A percentile compares a stretch with the other conserved stretches of the same genome.
phyloP scores from a whole-genome alignment of 148 eudicot species.

The Spergularia bocconei region DNA sequence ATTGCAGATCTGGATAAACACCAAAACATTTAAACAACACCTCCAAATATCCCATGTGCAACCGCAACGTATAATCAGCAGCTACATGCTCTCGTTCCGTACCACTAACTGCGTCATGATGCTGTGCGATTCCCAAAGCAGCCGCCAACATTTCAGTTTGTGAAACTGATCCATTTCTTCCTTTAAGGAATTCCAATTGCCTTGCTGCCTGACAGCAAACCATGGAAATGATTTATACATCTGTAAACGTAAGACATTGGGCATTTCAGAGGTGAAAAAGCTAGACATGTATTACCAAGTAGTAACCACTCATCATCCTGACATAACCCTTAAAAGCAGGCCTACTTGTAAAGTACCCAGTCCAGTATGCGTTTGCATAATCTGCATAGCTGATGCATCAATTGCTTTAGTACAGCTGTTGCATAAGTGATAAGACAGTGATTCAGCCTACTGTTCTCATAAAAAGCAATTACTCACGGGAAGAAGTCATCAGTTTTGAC shows the following conservation, averaged over 20 bases:
- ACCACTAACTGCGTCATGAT: slow-evolving; percentile 84
- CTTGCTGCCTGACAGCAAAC: slow-evolving; percentile 51
- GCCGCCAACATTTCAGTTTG: slow-evolving; percentile 53
- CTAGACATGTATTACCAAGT: slow-evolving; percentile 39
- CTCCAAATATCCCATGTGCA: slow-evolving; percentile 61
- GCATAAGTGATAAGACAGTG: not conserved
- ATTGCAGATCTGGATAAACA: not conserved
- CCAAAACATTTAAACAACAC: slow-evolving; percentile 29
- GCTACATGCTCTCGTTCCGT: slow-evolving; percentile 74
- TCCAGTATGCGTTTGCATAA: slow-evolving; percentile 70
- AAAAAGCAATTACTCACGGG: slow-evolving; percentile 49
- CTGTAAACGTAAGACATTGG: not conserved
- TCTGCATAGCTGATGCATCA: slow-evolving; percentile 60
- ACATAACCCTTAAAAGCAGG: slow-evolving; percentile 72
- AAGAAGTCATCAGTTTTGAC: slow-evolving; percentile 67
- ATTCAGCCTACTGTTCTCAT: slow-evolving; percentile 18
- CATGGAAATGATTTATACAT: not conserved
- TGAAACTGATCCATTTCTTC: slow-evolving; percentile 52
- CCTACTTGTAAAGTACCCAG: slow-evolving; percentile 86
- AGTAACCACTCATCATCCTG: slow-evolving; percentile 62
- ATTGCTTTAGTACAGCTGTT: slow-evolving; percentile 1
- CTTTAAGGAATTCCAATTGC: slow-evolving; percentile 61
- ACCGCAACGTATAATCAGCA: slow-evolving; percentile 64
- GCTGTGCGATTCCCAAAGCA: slow-evolving; percentile 77
- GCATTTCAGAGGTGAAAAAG: not conserved